Evolutionary conservation across 352 stramenopile genomes (phyloP).

Genomic region (Aphanomyces astaci): DNA sequence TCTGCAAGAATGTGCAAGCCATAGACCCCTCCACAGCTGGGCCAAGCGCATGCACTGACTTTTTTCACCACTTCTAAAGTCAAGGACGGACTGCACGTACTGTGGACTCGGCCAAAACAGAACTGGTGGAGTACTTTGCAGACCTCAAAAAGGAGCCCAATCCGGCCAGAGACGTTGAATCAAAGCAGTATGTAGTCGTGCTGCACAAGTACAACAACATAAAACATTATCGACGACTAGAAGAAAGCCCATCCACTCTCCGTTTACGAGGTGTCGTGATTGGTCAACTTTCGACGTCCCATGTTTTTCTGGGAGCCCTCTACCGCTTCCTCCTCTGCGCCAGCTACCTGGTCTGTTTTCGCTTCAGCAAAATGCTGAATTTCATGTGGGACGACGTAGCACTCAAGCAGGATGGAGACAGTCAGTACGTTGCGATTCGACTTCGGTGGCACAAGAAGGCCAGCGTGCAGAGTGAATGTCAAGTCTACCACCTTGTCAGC

Average conservation of each 20-base stretch:
- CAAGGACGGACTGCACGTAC: too few species aligned
- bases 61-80: too few species aligned
- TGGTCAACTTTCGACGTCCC: not conserved
- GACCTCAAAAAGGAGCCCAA: not conserved
- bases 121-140: not conserved
- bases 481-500: not conserved
- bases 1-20: too few species aligned
- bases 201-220: not conserved
- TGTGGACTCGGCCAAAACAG: not conserved
- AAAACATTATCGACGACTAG: too few species aligned
- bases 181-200: not conserved
- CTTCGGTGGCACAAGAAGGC: not conserved
- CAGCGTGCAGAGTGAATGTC: too few species aligned
- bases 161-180: not conserved
- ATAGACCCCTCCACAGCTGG: too few species aligned
- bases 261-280: not conserved
- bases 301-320: not conserved
- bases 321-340: too few species aligned
- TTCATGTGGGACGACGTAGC: not conserved
- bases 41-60: too few species aligned
- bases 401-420: not conserved
- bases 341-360: not conserved
- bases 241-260: too few species aligned
- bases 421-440: not conserved
- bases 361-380: not conserved